Percentiles rank a stretch among this genome's conserved stretches.
These are phyloP conservation scores for Paecilomyces sp. DNA, from an alignment of 2,329 filamentous ascomycete species.

Conservation along the genomic window DNA sequence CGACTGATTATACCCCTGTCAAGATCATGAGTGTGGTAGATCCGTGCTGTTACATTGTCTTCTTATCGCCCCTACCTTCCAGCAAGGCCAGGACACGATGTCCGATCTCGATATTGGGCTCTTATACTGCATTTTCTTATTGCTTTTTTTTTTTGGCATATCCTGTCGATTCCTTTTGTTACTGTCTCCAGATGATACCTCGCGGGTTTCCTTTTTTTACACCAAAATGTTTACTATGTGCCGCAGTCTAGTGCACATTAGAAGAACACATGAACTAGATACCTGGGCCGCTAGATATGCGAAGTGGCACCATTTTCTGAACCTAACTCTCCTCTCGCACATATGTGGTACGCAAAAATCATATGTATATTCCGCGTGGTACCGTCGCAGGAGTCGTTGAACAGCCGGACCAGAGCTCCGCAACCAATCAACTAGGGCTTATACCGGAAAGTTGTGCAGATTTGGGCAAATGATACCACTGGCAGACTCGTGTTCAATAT, in stretches of 20 bases:
- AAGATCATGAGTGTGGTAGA: neutral
- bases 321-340: neutral
- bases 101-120: neutral
- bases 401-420: neutral
- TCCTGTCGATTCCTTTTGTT: neutral
- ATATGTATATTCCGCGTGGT: neutral
- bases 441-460: neutral
- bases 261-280: neutral
- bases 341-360: neutral
- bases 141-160: neutral
- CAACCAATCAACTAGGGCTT: neutral
- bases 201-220: neutral
- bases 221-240: neutral
- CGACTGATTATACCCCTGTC: neutral
- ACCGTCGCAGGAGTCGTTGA: neutral
- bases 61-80: neutral
- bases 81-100: neutral
- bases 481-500: neutral
- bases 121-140: neutral
- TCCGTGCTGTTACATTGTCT: neutral
- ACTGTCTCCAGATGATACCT: neutral
- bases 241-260: neutral
- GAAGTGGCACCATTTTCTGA: neutral
- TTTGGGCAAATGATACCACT: neutral
- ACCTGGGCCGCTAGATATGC: neutral